Conservation (phyloP, 2,329 filamentous ascomycete genomes). For the Cryphonectria parasitica region DNA sequence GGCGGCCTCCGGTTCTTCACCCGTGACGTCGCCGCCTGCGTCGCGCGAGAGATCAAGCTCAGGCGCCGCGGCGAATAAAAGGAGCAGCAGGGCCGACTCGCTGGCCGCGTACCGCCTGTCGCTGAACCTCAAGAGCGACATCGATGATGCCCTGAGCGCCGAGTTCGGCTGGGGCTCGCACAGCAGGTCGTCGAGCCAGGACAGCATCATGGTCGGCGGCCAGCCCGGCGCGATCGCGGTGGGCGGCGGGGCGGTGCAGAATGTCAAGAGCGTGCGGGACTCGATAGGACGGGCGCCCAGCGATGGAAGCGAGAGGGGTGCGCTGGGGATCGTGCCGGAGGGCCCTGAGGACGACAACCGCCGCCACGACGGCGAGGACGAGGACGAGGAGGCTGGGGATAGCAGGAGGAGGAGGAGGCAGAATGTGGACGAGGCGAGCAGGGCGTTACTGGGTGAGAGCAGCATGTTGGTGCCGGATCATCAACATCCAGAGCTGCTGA, state of each 20-base stretch:
- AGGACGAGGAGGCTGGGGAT: not conserved
- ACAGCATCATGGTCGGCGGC: conserved; percentile 34
- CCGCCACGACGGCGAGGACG: not conserved
- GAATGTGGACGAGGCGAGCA: conserved; percentile 21
- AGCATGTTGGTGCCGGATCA: not conserved
- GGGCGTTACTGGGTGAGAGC: conserved; percentile 20
- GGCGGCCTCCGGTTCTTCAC: not conserved
- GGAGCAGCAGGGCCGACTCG: not conserved
- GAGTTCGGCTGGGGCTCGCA: conserved; percentile 41
- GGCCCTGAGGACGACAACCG: conserved; percentile 13
- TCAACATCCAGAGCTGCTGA: conserved; percentile 13
- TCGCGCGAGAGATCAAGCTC: conserved; percentile 23
- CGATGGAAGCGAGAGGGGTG: conserved; percentile 31
- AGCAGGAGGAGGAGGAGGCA: conserved; percentile 2
- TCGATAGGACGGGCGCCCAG: conserved; percentile 32
- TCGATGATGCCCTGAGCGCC: conserved; percentile 39
- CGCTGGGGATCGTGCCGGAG: conserved; percentile 17
- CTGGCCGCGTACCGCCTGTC: conserved; percentile 19
- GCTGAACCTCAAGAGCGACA: conserved; percentile 32
- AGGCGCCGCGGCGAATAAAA: not conserved
- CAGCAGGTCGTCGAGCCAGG: conserved; percentile 31
- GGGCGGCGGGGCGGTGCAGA: conserved; percentile 31
- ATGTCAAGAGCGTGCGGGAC: conserved; percentile 27
- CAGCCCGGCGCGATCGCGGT: conserved; percentile 31
- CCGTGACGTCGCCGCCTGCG: conserved; percentile 5